Base-by-base conservation (phyloP, 331 rosid genomes). In the Pyracantha coccinea region DNA sequence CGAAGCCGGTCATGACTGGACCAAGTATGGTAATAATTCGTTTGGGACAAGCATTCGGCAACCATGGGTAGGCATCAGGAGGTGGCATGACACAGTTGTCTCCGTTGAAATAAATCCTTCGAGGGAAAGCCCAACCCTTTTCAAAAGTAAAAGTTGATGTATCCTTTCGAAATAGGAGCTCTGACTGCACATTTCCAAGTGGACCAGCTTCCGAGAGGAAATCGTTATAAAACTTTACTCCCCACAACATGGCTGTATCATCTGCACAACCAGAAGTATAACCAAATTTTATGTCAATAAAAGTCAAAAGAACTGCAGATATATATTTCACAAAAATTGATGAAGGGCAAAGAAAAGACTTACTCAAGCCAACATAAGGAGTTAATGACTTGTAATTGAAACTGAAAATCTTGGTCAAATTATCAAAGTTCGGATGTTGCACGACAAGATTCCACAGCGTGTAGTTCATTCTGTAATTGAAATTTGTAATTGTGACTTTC, bases 41-140 rank as follows among this genome's bases (percentile, higher is more conserved):
- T 69, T 78, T 79, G 38, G 87, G 78, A 83, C 92, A 77, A n/a
- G 94, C 74, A 78, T 91, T 93, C 61, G 96, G 98, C 62, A 83
- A 76, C 96, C 97, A 93, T 23, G 98, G 98, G 72, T 93, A 91
- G 69, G 97, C 86, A 83, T 93, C 98, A 31, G 98, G 98, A 63
- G 98, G 96, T 75, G 98, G 98, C 98, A 93, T 91, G 68, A 93
- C 98, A 79, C 98, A 91, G 58, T 91, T 93, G 82, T 93, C 98
- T 12, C 97, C 96, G 17, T 93, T 93, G 80, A 93, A 93, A 75
- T 93, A 93, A 78, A 93, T 82, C 47, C 98, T 93, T 77, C 97
- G 83, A 5, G 98, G 97, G 81, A 93, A 91, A 58, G 97, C 98
- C 97, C 98, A 93, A 54, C 98, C 98, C 75, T 93, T 93, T 58